Evolutionary conservation across 208 protist species (phyloP).

Genomic region (Trypanosoma brucei): DNA sequence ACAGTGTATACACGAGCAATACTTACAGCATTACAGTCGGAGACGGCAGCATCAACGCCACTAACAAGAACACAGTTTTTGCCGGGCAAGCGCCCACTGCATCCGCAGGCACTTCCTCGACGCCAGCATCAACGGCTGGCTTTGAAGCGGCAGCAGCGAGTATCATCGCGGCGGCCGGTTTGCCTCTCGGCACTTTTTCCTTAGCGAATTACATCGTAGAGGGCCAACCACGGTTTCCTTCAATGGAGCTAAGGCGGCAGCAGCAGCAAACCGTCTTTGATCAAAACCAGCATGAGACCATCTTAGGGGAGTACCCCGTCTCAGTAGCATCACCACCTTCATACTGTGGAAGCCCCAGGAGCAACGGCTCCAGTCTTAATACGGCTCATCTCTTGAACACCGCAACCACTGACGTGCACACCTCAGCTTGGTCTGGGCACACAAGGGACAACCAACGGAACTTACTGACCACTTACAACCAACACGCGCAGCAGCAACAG

Average conservation of each 20-base stretch:
- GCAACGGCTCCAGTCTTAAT: too few relatives aligned
- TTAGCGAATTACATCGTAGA: conserved; percentile 48
- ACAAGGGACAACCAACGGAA: neutral
- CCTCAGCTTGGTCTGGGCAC: neutral
- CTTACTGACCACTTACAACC: neutral
- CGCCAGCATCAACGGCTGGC: conserved; percentile 11
- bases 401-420: neutral
- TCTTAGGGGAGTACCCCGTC: neutral
- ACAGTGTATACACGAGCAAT: neutral
- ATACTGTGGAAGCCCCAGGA: neutral
- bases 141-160: conserved; percentile 46
- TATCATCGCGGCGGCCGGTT: conserved; percentile 58
- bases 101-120: neutral
- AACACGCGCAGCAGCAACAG: conserved; percentile 2
- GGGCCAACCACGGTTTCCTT: conserved; percentile 35
- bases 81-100: neutral
- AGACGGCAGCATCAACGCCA: neutral
- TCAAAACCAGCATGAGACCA: conserved; percentile 4
- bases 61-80: neutral
- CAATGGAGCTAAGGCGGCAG: neutral
- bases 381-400: neutral
- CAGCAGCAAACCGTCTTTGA: neutral
- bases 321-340: neutral
- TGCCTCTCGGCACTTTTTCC: conserved; percentile 48
- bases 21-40: neutral